Conservation (phyloP, 768 basidiomycete genomes). For the Thelephora ganbajun region DNA sequence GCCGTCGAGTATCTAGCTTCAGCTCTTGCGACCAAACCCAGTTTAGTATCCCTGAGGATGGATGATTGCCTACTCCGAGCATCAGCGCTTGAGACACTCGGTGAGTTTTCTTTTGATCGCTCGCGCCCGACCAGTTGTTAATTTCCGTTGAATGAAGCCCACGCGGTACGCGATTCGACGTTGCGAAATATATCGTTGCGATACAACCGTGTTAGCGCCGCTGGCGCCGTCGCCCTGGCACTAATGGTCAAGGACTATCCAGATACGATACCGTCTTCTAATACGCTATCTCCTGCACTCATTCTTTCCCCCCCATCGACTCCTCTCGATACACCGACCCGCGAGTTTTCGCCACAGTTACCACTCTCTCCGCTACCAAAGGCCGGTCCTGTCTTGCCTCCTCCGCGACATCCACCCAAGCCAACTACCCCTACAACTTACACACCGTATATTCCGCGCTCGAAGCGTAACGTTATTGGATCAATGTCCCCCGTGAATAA, state of each 20-base stretch:
- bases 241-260: slow-evolving; percentile 97
- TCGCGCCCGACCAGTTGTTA: neutral
- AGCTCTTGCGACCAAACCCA: slow-evolving; percentile 40
- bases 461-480: slow-evolving; percentile 30
- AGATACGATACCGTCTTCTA: slow-evolving; percentile 39
- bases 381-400: slow-evolving; percentile 29
- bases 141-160: slow-evolving; percentile 30
- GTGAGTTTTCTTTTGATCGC: slow-evolving; percentile 28
- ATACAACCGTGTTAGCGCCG: slow-evolving; percentile 71
- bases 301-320: slow-evolving; percentile 12
- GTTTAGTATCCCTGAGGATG: slow-evolving; percentile 67
- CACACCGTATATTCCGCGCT: slow-evolving; percentile 69
- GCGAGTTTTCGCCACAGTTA: slow-evolving; percentile 10
- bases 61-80: slow-evolving; percentile 77
- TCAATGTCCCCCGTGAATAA: slow-evolving; percentile 28
- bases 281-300: slow-evolving; percentile 12
- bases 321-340: slow-evolving; percentile 12
- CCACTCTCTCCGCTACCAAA: slow-evolving; percentile 16
- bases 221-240: slow-evolving; percentile 84
- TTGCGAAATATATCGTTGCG: slow-evolving; percentile 84
- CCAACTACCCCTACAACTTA: slow-evolving; percentile 55
- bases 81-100: slow-evolving; percentile 63
- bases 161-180: slow-evolving; percentile 70
- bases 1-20: slow-evolving; percentile 70
- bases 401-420: slow-evolving; percentile 33